Evolutionary conservation across 2,329 filamentous ascomycete genomes (phyloP).

Genomic region (Chaetomium strumarium): DNA sequence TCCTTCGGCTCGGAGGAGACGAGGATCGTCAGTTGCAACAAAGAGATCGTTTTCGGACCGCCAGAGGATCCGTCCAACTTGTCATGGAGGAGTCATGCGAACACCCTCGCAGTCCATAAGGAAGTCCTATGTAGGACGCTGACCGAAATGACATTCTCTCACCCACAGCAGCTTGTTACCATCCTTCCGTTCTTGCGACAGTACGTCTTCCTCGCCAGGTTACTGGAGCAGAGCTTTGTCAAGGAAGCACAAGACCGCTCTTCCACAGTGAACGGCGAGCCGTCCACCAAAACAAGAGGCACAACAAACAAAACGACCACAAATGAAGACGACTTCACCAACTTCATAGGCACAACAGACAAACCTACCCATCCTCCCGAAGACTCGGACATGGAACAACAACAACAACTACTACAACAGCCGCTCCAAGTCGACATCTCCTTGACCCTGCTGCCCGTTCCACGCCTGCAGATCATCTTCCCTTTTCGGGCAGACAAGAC

Average conservation of each 20-base stretch:
- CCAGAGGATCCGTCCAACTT: constrained; percentile 26
- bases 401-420: constrained; percentile 18
- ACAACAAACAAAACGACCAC: constrained; percentile 21
- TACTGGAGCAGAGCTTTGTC: constrained; percentile 57
- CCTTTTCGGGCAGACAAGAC: constrained; percentile 42
- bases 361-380: not conserved
- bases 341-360: constrained; percentile 8
- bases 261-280: not conserved
- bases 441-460: constrained; percentile 44
- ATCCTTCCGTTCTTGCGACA: constrained; percentile 71
- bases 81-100: constrained; percentile 41
- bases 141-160: constrained; percentile 65
- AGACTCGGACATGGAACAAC: not conserved
- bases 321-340: constrained; percentile 24
- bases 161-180: constrained; percentile 68
- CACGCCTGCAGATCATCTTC: constrained; percentile 48
- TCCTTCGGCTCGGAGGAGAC: constrained; percentile 52
- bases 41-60: constrained; percentile 40
- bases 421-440: constrained; percentile 45
- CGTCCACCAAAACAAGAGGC: constrained; percentile 5
- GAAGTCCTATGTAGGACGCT: constrained; percentile 64
- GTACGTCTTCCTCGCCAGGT: constrained; percentile 62
- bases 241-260: constrained; percentile 29
- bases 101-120: constrained; percentile 65
- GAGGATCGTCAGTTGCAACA: constrained; percentile 47